Conservation (phyloP, 352 stramenopile genomes). For the Pythium periplocum region DNA sequence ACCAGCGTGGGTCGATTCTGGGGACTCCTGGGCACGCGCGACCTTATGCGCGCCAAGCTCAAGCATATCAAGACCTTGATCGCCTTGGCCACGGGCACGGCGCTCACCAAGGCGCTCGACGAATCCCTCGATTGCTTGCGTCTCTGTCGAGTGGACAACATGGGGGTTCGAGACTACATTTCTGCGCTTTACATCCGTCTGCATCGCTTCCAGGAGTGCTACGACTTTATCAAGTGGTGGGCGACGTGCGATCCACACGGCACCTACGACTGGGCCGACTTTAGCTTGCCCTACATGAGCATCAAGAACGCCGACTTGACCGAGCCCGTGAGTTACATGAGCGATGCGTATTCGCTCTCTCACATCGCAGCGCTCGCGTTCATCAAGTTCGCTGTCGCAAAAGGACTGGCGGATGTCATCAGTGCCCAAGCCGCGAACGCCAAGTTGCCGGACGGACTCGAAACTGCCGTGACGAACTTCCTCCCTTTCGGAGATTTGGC, state of each 20-base stretch:
- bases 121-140: conserved; percentile 8
- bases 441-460: background rate
- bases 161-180: conserved; percentile 7
- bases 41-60: conserved; percentile 15
- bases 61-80: conserved; percentile 5
- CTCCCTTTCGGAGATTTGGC: background rate
- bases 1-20: conserved; percentile 10
- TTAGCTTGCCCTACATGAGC: background rate
- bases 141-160: conserved; percentile 6
- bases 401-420: background rate
- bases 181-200: background rate
- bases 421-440: too few species aligned
- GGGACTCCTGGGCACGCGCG: conserved; percentile 9
- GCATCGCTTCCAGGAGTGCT: conserved; percentile 6
- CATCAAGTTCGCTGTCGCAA: conserved; percentile 1
- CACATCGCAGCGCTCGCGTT: conserved; percentile 1
- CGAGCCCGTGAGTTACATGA: background rate
- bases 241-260: background rate
- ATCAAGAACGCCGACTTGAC: conserved; percentile 2
- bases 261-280: conserved; percentile 5
- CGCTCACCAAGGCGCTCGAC: conserved; percentile 1
- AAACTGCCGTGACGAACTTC: background rate
- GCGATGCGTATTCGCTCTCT: background rate
- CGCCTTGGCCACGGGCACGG: background rate
- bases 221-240: conserved; percentile 12